Percentiles rank a stretch among this genome's conserved stretches.
These are phyloP conservation scores for Diddensiella santjacobensis DNA, from an alignment of 805 yeast species.

Conservation along the genomic window DNA sequence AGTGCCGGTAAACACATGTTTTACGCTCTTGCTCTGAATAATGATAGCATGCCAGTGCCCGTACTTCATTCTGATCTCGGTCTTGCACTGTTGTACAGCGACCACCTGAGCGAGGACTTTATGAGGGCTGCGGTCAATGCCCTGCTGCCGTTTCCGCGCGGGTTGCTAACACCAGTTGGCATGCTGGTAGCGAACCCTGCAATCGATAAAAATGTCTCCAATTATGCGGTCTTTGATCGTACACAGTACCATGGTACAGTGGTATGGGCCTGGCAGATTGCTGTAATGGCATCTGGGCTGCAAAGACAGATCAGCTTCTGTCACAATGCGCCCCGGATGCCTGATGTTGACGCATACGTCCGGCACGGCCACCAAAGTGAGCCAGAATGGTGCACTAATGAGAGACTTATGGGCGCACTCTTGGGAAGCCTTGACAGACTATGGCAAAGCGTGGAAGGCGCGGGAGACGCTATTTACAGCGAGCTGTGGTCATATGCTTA, in stretches of 20 bases:
- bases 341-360: background rate
- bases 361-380: background rate
- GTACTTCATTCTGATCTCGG: conserved; percentile 8
- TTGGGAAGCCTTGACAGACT: conserved; percentile 8
- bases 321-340: background rate
- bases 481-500: conserved; percentile 11
- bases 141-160: conserved; percentile 8
- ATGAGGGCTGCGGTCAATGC: conserved; percentile 8
- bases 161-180: conserved; percentile 9
- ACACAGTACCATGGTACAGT: conserved; percentile 12
- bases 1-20: conserved; percentile 2
- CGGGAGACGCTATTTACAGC: conserved; percentile 7
- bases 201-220: conserved; percentile 7
- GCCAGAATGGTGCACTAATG: conserved; percentile 8
- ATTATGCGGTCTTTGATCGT: conserved; percentile 6
- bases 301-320: conserved; percentile 6
- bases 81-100: conserved; percentile 4
- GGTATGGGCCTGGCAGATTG: conserved; percentile 12
- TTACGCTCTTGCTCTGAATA: conserved; percentile 7
- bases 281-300: conserved; percentile 8
- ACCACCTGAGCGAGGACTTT: conserved; percentile 2
- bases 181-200: conserved; percentile 11
- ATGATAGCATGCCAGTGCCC: conserved; percentile 7
- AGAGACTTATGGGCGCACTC: conserved; percentile 4
- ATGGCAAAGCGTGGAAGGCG: conserved; percentile 12